Evolutionary conservation across 2,329 filamentous ascomycete species (phyloP), one percentile per base, ranked within the genome.

Genomic region (Penicillium expansum): DNA sequence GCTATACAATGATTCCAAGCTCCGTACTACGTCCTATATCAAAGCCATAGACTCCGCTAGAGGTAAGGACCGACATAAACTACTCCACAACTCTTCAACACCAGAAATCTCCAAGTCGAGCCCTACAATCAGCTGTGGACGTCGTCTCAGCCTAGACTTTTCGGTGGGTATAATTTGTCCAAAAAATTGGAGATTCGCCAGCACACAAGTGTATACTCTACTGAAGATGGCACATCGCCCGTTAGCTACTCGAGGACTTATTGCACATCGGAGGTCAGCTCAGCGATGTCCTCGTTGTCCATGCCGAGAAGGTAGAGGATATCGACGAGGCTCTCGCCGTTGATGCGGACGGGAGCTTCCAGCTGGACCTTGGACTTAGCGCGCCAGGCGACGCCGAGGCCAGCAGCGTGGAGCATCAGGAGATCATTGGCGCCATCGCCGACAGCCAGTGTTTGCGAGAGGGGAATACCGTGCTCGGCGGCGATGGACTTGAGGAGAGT

Each of bases 371-470:
- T 86, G 48, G 79, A 80, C 76, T 88, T 88, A 30, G 85, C 85
- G 60, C 83, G 82, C 75, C 85, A 86, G 8, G 85, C 85, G 8
- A 87, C 79, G 10, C 85, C 85, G 42, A 87, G 68, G 7, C 83
- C 85, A 6, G 85, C 84, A 7, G 81, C 79, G 48, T 81, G 77
- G 72, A 88, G 83, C 85, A 88, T 88, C 16, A 81, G 80, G 27
- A 88, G 74, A 65, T 88, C 85, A 62, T 88, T 88, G 24, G 84
- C 85, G 33, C 85, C 85, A 63, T 88, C 85, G 10, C 85, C 85
- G 2, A 88, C 80, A 13, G 81, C 81, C 32, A 87, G 71, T 3
- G 82, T 81, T 65, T 84, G 80, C 8, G 81, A 78, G 9, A 83
- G 71, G 2, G 78, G 71, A 27, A 87, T 82, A 2, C 74, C 76